phyloP scores from a whole-genome alignment of 306 rosid species.

The Crotalaria pallida region DNA sequence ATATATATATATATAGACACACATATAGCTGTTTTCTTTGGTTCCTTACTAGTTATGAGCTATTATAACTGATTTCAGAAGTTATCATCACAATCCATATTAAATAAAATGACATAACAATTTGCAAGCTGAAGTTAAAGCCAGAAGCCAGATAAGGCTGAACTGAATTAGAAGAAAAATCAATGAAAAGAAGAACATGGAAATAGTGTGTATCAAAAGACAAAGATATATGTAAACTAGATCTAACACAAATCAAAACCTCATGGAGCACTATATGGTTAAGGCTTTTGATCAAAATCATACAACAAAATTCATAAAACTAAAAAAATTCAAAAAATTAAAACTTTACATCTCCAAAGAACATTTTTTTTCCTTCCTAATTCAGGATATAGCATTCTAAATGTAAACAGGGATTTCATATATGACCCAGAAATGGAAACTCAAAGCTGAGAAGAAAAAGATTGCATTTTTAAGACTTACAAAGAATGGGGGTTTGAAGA shows the following conservation, averaged over 20 bases:
- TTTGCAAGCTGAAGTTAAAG: neutral
- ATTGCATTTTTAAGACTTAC: constrained; percentile 39
- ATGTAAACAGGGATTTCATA: neutral
- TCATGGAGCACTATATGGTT: neutral
- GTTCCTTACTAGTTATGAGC: neutral
- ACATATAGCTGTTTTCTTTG: neutral
- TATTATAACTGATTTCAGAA: neutral
- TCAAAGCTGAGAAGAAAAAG: constrained; percentile 14
- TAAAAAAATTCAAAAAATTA: neutral
- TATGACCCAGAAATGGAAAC: constrained; percentile 23
- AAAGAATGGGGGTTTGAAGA: constrained; percentile 16
- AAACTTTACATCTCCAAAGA: constrained; percentile 6
- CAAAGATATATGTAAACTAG: constrained; percentile 21
- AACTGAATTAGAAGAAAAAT: constrained; percentile 9
- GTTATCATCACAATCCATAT: neutral
- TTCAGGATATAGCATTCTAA: constrained; percentile 35
- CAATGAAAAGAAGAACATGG: neutral
- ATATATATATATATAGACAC: too few relatives aligned
- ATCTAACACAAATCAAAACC: constrained; percentile 28
- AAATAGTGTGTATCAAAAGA: neutral
- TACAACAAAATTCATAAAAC: neutral
- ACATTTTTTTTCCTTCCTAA: constrained; percentile 15
- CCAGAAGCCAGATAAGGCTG: neutral
- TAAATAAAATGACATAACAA: neutral
- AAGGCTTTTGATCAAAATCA: neutral